Conservation (phyloP, 2,329 filamentous ascomycete species). For the Trichoderma sp. region DNA sequence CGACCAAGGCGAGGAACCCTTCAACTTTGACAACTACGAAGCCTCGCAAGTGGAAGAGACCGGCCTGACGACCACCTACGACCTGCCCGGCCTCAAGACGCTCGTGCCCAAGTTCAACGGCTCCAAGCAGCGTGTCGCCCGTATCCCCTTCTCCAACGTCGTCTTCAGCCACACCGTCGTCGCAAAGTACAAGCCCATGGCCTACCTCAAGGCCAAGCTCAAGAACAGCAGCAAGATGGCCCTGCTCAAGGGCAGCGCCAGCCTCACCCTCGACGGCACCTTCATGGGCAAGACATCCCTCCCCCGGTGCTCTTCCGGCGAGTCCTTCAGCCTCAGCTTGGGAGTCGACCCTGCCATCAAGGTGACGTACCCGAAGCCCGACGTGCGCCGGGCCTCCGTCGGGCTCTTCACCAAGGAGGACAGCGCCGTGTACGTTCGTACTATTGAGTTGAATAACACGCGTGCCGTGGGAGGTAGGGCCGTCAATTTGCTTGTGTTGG, state of each 20-base stretch:
- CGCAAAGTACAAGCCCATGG: slow-evolving; percentile 58
- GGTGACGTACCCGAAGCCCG: slow-evolving; percentile 56
- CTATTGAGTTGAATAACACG: slow-evolving; percentile 52
- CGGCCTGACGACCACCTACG: slow-evolving; percentile 60
- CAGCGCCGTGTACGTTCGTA: slow-evolving; percentile 49
- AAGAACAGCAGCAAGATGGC: slow-evolving; percentile 56
- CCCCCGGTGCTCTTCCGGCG: slow-evolving; percentile 55
- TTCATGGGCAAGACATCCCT: slow-evolving; percentile 59
- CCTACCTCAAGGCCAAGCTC: slow-evolving; percentile 58
- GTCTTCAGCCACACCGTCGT: slow-evolving; percentile 57
- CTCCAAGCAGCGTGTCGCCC: slow-evolving; percentile 59
- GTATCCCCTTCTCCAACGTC: slow-evolving; percentile 50
- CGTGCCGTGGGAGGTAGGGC: slow-evolving; percentile 37
- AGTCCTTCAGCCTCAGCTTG: slow-evolving; percentile 52
- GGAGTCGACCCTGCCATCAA: slow-evolving; percentile 59
- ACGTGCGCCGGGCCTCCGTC: slow-evolving; percentile 49
- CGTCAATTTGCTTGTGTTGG: slow-evolving; percentile 51
- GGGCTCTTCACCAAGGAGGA: slow-evolving; percentile 56
- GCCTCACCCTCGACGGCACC: slow-evolving; percentile 61
- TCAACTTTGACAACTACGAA: slow-evolving; percentile 22
- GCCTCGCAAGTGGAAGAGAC: slow-evolving; percentile 58
- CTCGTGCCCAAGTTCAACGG: slow-evolving; percentile 50
- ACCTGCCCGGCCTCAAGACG: slow-evolving; percentile 57
- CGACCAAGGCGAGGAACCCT: not conserved
- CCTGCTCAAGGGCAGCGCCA: slow-evolving; percentile 53